Base-by-base conservation (phyloP, 1,139 yeast species). In the Sugiyamaella sp. region DNA sequence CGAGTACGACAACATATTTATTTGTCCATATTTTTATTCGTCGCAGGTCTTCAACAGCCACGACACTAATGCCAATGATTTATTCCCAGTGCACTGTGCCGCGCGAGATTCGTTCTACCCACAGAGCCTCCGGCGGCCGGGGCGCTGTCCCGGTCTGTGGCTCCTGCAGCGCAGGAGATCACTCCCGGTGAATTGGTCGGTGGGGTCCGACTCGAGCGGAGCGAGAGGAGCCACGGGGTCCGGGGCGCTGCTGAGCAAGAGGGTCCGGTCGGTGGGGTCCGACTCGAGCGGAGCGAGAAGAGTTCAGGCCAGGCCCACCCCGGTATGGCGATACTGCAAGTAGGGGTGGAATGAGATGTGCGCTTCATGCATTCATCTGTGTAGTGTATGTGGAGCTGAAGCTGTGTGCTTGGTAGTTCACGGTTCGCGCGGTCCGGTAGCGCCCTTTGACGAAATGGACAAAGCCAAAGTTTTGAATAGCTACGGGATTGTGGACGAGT, bases 401-500 rank as follows among this genome's bases (percentile, higher is more conserved):
- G n/a, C n/a, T n/a, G n/a, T 19, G 19, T 37, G 40, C 8, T 17
- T 2, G 24, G 35, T 16, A n/a, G n/a, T n/a, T n/a, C n/a, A n/a
- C n/a, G n/a, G n/a, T n/a, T n/a, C n/a, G n/a, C n/a, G n/a, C n/a
- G n/a, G n/a, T n/a, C n/a, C n/a, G n/a, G n/a, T n/a, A n/a, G n/a
- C n/a, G n/a, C n/a, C n/a, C n/a, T n/a, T n/a, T n/a, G n/a, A n/a
- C n/a, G n/a, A n/a, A n/a, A 51, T 51, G 46, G 47, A 48, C 42
- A 44, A 40, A 17, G 40, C 54, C 12, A 45, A 46, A 19, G 43
- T 57, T 24, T 55, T 58, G 27, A 60, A 58, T 49, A 41, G 56
- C 19, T 70, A 70, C 56, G 66, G 68, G 46, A 58, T 69, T 32
- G 55, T 56, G 21, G 63, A 62, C 29, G 71, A 66, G 48, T 65